Evolutionary conservation across 2,329 filamentous ascomycete species (phyloP).

Genomic region (Tolypocladium tundrense): DNA sequence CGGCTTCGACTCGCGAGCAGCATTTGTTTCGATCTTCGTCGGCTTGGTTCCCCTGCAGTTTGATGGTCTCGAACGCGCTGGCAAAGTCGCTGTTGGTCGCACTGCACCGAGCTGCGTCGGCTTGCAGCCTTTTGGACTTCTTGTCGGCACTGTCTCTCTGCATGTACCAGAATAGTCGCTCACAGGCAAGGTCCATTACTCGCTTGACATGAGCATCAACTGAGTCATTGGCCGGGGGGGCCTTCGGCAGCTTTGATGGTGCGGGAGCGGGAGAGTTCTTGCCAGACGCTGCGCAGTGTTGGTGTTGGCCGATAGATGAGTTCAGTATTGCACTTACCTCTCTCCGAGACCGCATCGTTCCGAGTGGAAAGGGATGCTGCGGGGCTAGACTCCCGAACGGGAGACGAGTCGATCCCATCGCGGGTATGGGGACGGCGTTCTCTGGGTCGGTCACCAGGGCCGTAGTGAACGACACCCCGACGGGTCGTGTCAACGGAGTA

Average conservation of each 20-base stretch:
- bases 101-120: slow-evolving; percentile 7
- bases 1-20: slow-evolving; percentile 1
- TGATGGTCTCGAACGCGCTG: slow-evolving; percentile 9
- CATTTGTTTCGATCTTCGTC: slow-evolving; percentile 5
- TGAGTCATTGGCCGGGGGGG: background rate
- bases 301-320: background rate
- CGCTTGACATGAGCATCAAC: slow-evolving; percentile 2
- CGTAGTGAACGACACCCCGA: background rate
- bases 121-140: slow-evolving; percentile 6
- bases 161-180: slow-evolving; percentile 10
- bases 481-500: background rate
- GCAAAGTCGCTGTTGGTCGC: slow-evolving; percentile 11
- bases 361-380: background rate
- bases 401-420: background rate
- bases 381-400: background rate
- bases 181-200: slow-evolving; percentile 11
- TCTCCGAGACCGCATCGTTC: background rate
- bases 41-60: slow-evolving; percentile 6
- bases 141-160: slow-evolving; percentile 9
- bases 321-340: background rate
- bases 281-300: background rate
- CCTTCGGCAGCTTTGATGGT: slow-evolving; percentile 1
- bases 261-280: background rate
- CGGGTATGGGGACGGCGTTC: background rate
- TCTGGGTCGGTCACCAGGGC: background rate